Percentiles rank a stretch among this genome's conserved stretches.
Conservation (phyloP, 768 basidiomycete genomes). For the Phylloporus sp. region DNA sequence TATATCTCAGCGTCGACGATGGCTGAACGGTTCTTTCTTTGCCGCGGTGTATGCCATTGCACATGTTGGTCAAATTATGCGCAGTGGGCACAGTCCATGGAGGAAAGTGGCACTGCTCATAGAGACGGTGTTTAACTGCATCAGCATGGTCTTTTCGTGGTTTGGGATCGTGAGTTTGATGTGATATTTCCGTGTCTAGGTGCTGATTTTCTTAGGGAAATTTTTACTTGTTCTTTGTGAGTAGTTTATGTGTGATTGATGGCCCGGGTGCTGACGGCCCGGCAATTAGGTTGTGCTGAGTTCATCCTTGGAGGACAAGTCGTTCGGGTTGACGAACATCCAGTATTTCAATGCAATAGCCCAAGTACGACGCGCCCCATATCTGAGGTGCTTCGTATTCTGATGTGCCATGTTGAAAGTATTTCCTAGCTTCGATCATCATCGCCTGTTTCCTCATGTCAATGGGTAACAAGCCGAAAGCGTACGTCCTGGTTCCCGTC, state of each 20-base stretch:
- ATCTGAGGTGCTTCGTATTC: not conserved
- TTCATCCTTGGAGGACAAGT: conserved; percentile 73
- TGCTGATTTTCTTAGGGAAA: conserved; percentile 58
- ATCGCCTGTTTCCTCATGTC: conserved; percentile 90
- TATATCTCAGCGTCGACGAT: conserved; percentile 85
- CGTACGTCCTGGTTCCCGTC: conserved; percentile 39
- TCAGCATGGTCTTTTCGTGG: conserved; percentile 90
- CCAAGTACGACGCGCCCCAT: conserved; percentile 45
- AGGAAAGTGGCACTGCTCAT: conserved; percentile 71
- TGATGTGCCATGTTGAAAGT: conserved; percentile 39
- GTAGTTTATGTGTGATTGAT: conserved; percentile 20
- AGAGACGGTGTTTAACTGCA: conserved; percentile 82
- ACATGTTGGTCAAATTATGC: conserved; percentile 44
- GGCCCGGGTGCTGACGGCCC: not conserved
- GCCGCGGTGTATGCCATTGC: conserved; percentile 91
- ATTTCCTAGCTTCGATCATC: conserved; percentile 76
- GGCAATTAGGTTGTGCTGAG: conserved; percentile 71
- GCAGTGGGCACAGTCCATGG: conserved; percentile 56
- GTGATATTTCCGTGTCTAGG: not conserved
- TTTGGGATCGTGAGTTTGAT: conserved; percentile 69
- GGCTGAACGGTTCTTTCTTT: conserved; percentile 92
- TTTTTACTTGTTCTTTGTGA: conserved; percentile 90
- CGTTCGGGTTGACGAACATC: conserved; percentile 61
- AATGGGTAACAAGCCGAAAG: conserved; percentile 91
- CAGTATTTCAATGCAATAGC: conserved; percentile 68